These are phyloP conservation scores for Byssochlamys sp. DNA, from an alignment of 2,329 filamentous ascomycete genomes.

Conservation along the genomic window DNA sequence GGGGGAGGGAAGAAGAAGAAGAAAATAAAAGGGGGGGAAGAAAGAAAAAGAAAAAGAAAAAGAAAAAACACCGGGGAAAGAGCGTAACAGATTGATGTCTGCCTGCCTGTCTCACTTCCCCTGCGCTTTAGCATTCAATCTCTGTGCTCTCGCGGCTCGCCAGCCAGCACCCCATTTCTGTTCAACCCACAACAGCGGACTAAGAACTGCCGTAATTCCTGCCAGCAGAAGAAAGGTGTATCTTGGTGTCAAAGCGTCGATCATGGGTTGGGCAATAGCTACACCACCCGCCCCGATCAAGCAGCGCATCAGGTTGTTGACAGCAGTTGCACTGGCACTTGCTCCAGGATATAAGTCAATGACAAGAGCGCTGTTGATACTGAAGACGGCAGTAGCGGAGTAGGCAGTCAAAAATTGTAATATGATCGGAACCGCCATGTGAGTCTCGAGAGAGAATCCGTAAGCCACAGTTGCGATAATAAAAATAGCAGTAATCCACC, in stretches of 20 bases:
- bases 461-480: constrained; percentile 27
- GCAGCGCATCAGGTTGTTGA: constrained; percentile 30
- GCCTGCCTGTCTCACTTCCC: background rate
- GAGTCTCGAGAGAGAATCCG: constrained; percentile 14
- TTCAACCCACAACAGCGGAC: constrained; percentile 16
- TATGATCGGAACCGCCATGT: constrained; percentile 27
- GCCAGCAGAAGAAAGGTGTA: constrained; percentile 19
- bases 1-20: background rate
- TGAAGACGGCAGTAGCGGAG: constrained; percentile 25
- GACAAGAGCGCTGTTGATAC: constrained; percentile 26
- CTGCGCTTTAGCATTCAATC: background rate
- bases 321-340: constrained; percentile 27
- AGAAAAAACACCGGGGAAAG: background rate
- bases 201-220: constrained; percentile 17
- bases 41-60: background rate
- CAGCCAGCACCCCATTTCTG: constrained; percentile 19
- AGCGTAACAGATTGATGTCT: background rate
- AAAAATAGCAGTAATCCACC: constrained; percentile 32
- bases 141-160: constrained; percentile 15
- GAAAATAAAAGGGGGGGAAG: background rate
- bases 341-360: constrained; percentile 28
- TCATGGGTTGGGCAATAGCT: constrained; percentile 22
- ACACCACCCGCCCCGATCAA: constrained; percentile 27
- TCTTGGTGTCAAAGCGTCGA: constrained; percentile 20
- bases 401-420: constrained; percentile 31